Conservation (phyloP, 208 protist genomes). For the Angomonas ambiguus region DNA sequence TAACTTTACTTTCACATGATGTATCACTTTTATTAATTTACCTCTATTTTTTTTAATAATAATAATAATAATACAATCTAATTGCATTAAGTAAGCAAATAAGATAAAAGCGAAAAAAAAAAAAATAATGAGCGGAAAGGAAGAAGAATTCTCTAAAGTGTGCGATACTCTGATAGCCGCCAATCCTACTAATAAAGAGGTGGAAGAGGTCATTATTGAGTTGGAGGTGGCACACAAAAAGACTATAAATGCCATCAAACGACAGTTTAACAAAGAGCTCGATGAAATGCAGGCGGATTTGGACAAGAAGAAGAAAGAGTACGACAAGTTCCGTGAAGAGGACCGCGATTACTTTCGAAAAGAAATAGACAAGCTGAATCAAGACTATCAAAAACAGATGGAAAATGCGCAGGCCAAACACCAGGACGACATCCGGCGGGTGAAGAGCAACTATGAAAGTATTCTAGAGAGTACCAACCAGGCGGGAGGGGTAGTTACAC, state of each 20-base stretch:
- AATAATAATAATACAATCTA: neutral
- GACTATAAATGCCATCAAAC: slow-evolving; percentile 31
- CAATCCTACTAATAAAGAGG: slow-evolving; percentile 14
- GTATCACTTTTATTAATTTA: neutral
- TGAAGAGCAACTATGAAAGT: slow-evolving; percentile 28
- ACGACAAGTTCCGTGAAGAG: slow-evolving; percentile 14
- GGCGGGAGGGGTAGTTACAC: slow-evolving; percentile 20
- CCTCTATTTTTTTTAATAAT: neutral
- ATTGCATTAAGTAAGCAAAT: neutral
- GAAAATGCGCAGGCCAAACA: slow-evolving; percentile 15
- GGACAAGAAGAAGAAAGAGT: slow-evolving; percentile 13
- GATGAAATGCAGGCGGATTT: slow-evolving; percentile 17
- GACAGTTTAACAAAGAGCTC: slow-evolving; percentile 29
- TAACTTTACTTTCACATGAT: neutral
- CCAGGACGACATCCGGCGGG: slow-evolving; percentile 20
- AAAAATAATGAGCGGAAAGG: neutral
- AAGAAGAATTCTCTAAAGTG: slow-evolving; percentile 21
- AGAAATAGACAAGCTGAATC: slow-evolving; percentile 17
- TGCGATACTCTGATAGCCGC: slow-evolving; percentile 23
- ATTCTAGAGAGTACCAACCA: slow-evolving; percentile 23
- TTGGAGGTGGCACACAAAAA: slow-evolving; percentile 32
- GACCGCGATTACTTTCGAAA: slow-evolving; percentile 18
- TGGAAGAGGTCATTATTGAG: slow-evolving; percentile 26
- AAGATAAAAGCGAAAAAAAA: slow-evolving; percentile 1
- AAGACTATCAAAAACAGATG: slow-evolving; percentile 28